Percentiles rank a stretch among this genome's conserved stretches.
These are phyloP conservation scores for Botryotinia calthae DNA, from an alignment of 2,329 filamentous ascomycete species.

Conservation along the genomic window DNA sequence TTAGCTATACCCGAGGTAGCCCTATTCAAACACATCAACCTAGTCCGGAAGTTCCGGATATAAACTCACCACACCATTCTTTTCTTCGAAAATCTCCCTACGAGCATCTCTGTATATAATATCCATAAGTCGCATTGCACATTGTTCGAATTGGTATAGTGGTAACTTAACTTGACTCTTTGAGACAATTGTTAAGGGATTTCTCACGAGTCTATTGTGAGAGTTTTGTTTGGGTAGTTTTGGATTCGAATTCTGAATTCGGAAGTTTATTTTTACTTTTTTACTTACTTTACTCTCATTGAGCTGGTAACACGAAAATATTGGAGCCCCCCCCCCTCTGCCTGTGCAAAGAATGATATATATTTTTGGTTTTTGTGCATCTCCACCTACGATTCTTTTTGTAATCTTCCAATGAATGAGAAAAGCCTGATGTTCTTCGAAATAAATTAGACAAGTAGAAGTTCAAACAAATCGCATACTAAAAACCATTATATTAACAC, in stretches of 20 bases:
- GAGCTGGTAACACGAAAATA: not conserved
- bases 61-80: not conserved
- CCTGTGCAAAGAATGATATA: not conserved
- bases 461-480: not conserved
- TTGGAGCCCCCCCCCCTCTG: no score
- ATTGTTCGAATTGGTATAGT: not conserved
- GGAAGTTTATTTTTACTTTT: not conserved
- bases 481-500: accelerated
- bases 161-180: not conserved
- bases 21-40: not conserved
- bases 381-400: not conserved
- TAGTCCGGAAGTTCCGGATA: not conserved
- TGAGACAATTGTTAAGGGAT: not conserved
- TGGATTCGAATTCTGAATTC: not conserved
- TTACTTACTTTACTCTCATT: not conserved
- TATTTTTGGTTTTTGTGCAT: not conserved
- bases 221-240: no score
- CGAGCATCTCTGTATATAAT: not conserved
- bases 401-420: accelerated
- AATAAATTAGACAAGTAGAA: not conserved
- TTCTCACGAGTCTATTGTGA: not conserved
- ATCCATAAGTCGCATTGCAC: not conserved
- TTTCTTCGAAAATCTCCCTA: not conserved
- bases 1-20: not conserved
- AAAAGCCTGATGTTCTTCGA: not conserved